Evolutionary conservation across 768 basidiomycete genomes (phyloP), one percentile per base, ranked within the genome.

Genomic region (Naematelia aurantialba): DNA sequence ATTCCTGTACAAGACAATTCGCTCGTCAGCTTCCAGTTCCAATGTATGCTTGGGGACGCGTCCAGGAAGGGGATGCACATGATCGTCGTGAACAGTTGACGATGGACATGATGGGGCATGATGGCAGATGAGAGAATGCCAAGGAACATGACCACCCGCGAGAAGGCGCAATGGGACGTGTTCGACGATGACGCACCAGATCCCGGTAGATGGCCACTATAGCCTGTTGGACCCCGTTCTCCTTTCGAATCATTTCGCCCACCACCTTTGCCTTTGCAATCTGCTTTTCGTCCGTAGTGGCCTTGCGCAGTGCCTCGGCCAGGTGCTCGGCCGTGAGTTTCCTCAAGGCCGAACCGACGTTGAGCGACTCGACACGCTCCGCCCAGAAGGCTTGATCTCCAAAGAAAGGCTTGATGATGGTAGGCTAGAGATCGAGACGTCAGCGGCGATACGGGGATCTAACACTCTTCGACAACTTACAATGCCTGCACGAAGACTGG

Each of bases 371-470:
- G n/a, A 97, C 91, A 26, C 94, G 87, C 76, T 99, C 91, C 2
- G 91, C 90, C 91, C 91, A 98, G 79, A 97, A 94, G 75, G 88
- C 90, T 69, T 97, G 93, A 75, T 97, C 93, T 1, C 96, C 94
- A 69, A 98, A 99, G 83, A 98, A 99, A 0, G 96, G 94, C 63
- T 86, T 87, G 74, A 98, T 91, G 68, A 99, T 88, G 1, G 93
- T 98, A 0, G 96, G 94, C 70, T 72, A 56, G 11, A 30, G 21
- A 17, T n/a, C 30, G 30, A 19, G 44, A 29, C 29, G 24, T 55
- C 42, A 51, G 27, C 49, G 17, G 12, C 17, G 53, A 91, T 88
- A 19, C 12, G 57, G 27, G n/a, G n/a, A n/a, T n/a, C n/a, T n/a
- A n/a, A n/a, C n/a, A n/a, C n/a, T n/a, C n/a, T n/a, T n/a, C n/a